These are phyloP conservation scores for Theileria orientalis DNA, from an alignment of 169 alveolate genomes.

Conservation along the genomic window DNA sequence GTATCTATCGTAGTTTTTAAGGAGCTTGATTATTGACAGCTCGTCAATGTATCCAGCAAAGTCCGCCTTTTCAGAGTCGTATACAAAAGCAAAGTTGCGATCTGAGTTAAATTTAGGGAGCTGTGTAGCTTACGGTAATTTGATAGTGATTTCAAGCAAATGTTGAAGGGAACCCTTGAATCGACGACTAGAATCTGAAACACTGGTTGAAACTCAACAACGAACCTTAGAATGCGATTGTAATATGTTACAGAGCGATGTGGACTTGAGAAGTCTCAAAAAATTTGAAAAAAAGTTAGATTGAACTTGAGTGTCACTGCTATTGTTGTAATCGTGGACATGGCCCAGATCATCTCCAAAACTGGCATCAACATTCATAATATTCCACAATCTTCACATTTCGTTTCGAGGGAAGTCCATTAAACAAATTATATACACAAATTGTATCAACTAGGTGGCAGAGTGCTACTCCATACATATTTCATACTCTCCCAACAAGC, in stretches of 20 bases:
- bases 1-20: not conserved
- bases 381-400: not conserved
- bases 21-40: constrained; percentile 4
- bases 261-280: constrained; percentile 6
- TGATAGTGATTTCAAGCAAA: constrained; percentile 32
- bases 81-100: constrained; percentile 43
- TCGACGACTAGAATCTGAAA: constrained; percentile 33
- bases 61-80: constrained; percentile 15
- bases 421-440: not conserved
- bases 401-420: not conserved
- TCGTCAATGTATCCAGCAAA: constrained; percentile 54
- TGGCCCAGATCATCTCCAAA: not conserved
- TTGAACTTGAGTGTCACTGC: too few species aligned
- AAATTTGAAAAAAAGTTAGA: constrained; percentile 9
- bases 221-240: constrained; percentile 52
- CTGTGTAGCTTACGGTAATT: constrained; percentile 25
- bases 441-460: not conserved
- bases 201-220: not conserved
- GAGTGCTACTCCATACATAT: not conserved
- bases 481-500: constrained; percentile 5
- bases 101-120: not conserved
- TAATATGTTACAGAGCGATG: constrained; percentile 38
- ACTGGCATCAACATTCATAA: constrained; percentile 12
- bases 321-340: not conserved
- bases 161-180: constrained; percentile 32